Percentiles rank a stretch among this genome's conserved stretches.
phyloP scores from a whole-genome alignment of 2,329 filamentous ascomycete species.

The Pseudogymnoascus sp. region DNA sequence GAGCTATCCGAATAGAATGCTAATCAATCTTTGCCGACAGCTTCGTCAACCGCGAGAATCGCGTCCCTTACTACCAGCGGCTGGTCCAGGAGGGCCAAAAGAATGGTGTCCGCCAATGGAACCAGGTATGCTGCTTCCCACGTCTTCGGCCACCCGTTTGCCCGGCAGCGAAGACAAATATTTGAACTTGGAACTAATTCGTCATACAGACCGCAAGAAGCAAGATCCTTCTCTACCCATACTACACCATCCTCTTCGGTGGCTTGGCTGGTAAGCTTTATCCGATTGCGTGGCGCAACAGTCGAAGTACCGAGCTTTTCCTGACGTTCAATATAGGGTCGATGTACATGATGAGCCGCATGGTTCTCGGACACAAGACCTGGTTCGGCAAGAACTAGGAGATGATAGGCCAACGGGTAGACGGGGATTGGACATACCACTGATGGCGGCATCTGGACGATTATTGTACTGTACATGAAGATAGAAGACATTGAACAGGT shows the following conservation, averaged over 20 bases:
- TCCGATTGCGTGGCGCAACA: neutral
- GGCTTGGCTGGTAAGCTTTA: constrained; percentile 52
- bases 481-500: constrained; percentile 18
- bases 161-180: constrained; percentile 5
- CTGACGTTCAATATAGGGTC: constrained; percentile 27
- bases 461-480: constrained; percentile 12
- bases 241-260: constrained; percentile 59
- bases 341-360: constrained; percentile 68
- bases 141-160: neutral
- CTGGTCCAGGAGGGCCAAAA: constrained; percentile 69
- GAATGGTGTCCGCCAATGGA: constrained; percentile 64
- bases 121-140: constrained; percentile 56
- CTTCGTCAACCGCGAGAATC: constrained; percentile 67
- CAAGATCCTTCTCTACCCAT: constrained; percentile 60
- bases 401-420: neutral
- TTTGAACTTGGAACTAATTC: constrained; percentile 12
- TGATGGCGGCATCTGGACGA: neutral
- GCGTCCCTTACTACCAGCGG: constrained; percentile 67
- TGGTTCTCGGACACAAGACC: constrained; percentile 71
- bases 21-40: constrained; percentile 23
- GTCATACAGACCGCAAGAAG: constrained; percentile 54
- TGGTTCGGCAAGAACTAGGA: constrained; percentile 57
- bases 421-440: neutral
- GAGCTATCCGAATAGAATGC: constrained; percentile 13
- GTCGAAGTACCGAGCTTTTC: neutral